Evolutionary conservation across 495 filamentous ascomycete species (phyloP), one percentile per base, ranked within the genome.

Genomic region (Tirmania nivea): DNA sequence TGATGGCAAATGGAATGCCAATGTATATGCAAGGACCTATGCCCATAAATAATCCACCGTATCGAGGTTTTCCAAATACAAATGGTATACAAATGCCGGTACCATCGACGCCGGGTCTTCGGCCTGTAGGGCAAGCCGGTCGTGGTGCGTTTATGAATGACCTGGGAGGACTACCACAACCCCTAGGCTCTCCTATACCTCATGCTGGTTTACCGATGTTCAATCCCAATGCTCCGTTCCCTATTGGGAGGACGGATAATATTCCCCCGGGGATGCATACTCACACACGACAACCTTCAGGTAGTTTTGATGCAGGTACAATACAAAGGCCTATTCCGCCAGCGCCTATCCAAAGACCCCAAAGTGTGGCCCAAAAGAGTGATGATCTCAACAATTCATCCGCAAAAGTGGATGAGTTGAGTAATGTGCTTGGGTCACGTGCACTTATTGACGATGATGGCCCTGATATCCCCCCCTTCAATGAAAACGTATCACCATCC

Each of bases 391-490:
- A 47, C 70, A 73, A 19, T 65, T 69, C 39, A 70, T 67, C 48
- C 68, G 83, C 53, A 12, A 17, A 8, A 14, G 60, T 83, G 36
- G 86, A 94, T 53, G 78, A 87, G 52, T 69, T 92, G 48, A 83
- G 77, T 54, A 74, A 78, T 50, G 85, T 88, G 63, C 74, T 97
- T n/a, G 92, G 90, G 10, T 94, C 89, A 67, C 87, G 81, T 65
- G 89, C 88, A 9, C 70, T 97, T n/a, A 71, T 95, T 37, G 88
- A 92, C 59, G 87, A 92, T 62, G 75, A 48, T 25, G 39, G 34
- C 56, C 59, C 25, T 19, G 48, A 50, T 19, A 21, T 19, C 19
- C 42, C 42, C 14, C 48, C 8, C 19, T 50, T 17, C 12, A 59
- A 56, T 55, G 57, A 54, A 21, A 17, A 35, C 20, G 57, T 64